Conservation (phyloP, 176 grass and related monocot species). For the Panicum miliaceum region DNA sequence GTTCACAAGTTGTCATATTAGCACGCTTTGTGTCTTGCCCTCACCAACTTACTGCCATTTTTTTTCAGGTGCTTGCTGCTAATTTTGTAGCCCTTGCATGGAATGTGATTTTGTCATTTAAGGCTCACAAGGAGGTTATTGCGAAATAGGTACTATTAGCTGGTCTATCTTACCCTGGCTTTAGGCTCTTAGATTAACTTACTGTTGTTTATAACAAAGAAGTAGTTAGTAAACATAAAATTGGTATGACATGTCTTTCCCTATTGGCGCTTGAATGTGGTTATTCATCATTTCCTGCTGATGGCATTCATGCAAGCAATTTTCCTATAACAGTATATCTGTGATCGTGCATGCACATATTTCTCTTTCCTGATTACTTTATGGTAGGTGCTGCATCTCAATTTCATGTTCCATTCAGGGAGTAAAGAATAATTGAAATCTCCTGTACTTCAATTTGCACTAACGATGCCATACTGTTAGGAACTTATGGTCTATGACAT, state of each 20-base stretch:
- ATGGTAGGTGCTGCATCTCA: background rate
- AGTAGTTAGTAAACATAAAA: background rate
- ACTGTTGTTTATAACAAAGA: too few species aligned
- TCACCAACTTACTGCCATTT: background rate
- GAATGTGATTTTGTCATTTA: constrained; percentile 94
- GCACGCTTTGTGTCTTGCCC: background rate
- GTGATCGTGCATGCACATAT: background rate
- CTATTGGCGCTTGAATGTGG: background rate
- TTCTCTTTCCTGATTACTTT: background rate
- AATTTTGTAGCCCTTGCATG: constrained; percentile 81
- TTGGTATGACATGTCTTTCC: background rate
- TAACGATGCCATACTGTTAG: background rate
- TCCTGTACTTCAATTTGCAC: background rate
- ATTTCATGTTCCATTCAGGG: background rate
- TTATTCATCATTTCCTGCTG: background rate
- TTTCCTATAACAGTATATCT: background rate
- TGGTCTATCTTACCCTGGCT: too few species aligned
- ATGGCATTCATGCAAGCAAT: background rate
- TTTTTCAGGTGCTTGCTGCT: constrained; percentile 73
- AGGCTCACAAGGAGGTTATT: constrained; percentile 78
- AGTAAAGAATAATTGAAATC: background rate
- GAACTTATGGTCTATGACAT: background rate
- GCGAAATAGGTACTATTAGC: constrained; percentile 72
- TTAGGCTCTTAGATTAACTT: too few species aligned
- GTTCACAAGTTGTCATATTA: background rate